Percentiles rank a stretch among this genome's conserved stretches.
Conservation (phyloP, 2,329 filamentous ascomycete species). For the Ascochyta clinopodiicola region DNA sequence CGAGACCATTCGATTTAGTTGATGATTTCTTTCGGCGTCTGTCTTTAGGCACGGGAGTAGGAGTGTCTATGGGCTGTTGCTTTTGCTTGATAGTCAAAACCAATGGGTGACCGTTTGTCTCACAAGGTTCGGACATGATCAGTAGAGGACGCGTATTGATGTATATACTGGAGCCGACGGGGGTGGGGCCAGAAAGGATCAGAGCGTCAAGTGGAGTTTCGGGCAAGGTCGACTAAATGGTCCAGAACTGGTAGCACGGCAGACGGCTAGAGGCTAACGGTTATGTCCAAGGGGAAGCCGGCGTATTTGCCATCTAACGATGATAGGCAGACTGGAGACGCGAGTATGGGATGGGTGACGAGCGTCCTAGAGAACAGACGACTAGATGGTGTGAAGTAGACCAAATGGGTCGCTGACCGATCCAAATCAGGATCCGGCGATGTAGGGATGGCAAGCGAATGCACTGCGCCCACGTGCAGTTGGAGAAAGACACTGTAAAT, state of each 20-base stretch:
- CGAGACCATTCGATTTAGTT: constrained; percentile 38
- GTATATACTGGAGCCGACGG: constrained; percentile 43
- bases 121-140: constrained; percentile 43
- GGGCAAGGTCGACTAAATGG: constrained; percentile 34
- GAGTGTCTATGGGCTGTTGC: constrained; percentile 32
- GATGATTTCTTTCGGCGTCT: constrained; percentile 30
- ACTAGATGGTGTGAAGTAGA: constrained; percentile 31
- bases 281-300: constrained; percentile 39
- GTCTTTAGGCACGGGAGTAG: constrained; percentile 21
- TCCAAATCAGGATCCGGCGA: constrained; percentile 45
- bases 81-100: constrained; percentile 27
- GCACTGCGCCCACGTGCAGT: constrained; percentile 41
- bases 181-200: constrained; percentile 38
- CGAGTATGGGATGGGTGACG: constrained; percentile 40
- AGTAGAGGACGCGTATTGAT: constrained; percentile 30
- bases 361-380: constrained; percentile 32
- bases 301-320: constrained; percentile 34
- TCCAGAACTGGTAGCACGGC: constrained; percentile 43
- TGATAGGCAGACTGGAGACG: constrained; percentile 39
- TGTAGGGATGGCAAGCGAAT: constrained; percentile 32
- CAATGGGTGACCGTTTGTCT: constrained; percentile 44
- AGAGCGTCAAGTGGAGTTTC: constrained; percentile 42
- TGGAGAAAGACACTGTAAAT: constrained; percentile 46
- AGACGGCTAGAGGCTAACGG: constrained; percentile 40
- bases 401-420: constrained; percentile 38